These are phyloP conservation scores for Evernia prunastri DNA, from an alignment of 495 filamentous ascomycete species.

Conservation along the genomic window DNA sequence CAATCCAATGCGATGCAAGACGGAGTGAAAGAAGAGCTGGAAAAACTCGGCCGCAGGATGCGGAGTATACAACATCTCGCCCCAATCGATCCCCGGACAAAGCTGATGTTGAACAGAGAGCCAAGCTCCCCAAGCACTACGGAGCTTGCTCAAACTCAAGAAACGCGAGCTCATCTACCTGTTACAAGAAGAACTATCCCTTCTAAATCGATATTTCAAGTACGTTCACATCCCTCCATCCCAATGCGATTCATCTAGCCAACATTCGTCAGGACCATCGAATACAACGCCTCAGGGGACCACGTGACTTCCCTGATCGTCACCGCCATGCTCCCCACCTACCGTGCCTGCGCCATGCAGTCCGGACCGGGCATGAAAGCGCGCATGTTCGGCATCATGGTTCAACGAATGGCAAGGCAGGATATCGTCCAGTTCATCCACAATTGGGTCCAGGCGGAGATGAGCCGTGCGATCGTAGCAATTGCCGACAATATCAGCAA, in stretches of 20 bases:
- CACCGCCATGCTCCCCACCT: background rate
- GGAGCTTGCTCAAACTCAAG: background rate
- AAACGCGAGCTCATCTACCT: constrained; percentile 1
- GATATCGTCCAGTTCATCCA: background rate
- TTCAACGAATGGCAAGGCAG: background rate
- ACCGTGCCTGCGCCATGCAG: background rate
- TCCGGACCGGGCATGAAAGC: background rate
- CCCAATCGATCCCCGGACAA: no score
- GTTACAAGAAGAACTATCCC: background rate
- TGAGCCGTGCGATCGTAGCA: background rate
- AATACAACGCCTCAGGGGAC: constrained; percentile 8
- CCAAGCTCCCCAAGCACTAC: background rate
- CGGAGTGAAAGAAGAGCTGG: background rate
- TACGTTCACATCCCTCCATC: background rate
- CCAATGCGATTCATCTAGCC: background rate
- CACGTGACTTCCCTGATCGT: constrained; percentile 2
- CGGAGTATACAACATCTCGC: background rate
- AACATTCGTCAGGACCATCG: background rate
- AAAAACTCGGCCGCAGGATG: background rate
- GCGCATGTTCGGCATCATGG: constrained; percentile 2
- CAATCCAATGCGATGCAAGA: background rate
- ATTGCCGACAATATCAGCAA: background rate
- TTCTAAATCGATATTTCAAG: background rate
- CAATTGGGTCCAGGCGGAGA: background rate
- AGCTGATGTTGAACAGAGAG: background rate